phyloP scores from a whole-genome alignment of 805 yeast species.

The Schwanniomyces sp. region DNA sequence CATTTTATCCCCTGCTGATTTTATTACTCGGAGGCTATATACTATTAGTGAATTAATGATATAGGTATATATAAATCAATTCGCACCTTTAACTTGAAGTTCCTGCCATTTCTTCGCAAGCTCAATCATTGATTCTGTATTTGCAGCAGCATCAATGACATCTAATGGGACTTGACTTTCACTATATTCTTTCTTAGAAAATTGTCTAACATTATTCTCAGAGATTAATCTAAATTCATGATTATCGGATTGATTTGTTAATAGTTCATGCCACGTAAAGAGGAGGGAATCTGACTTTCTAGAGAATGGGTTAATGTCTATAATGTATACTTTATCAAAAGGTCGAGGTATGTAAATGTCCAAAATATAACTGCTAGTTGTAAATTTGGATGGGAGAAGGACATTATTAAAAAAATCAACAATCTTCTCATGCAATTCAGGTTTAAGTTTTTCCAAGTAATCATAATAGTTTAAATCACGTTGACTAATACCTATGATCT shows the following conservation, averaged over 20 bases:
- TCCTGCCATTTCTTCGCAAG: conserved; percentile 59
- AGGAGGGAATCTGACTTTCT: conserved; percentile 75
- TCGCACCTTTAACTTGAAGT: not conserved
- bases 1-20: too few relatives aligned
- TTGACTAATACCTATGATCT: conserved; percentile 74
- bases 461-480: conserved; percentile 84
- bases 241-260: conserved; percentile 28
- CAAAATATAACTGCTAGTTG: conserved; percentile 51
- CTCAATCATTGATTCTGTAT: conserved; percentile 68
- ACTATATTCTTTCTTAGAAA: conserved; percentile 78
- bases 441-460: conserved; percentile 56
- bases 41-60: not conserved
- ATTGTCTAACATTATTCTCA: conserved; percentile 68
- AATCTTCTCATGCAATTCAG: conserved; percentile 47
- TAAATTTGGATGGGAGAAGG: conserved; percentile 18
- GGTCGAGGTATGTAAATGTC: conserved; percentile 87
- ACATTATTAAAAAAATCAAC: conserved; percentile 53
- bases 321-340: conserved; percentile 58
- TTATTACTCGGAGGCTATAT: too few relatives aligned
- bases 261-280: conserved; percentile 82
- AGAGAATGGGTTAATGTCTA: conserved; percentile 87
- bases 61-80: not conserved
- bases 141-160: conserved; percentile 77
- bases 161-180: conserved; percentile 93
- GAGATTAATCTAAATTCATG: conserved; percentile 66